A percentile compares a stretch with the other conserved stretches of the same genome.
These are phyloP conservation scores for Fusarium nygamai DNA, from an alignment of 2,329 filamentous ascomycete species.

Conservation along the genomic window DNA sequence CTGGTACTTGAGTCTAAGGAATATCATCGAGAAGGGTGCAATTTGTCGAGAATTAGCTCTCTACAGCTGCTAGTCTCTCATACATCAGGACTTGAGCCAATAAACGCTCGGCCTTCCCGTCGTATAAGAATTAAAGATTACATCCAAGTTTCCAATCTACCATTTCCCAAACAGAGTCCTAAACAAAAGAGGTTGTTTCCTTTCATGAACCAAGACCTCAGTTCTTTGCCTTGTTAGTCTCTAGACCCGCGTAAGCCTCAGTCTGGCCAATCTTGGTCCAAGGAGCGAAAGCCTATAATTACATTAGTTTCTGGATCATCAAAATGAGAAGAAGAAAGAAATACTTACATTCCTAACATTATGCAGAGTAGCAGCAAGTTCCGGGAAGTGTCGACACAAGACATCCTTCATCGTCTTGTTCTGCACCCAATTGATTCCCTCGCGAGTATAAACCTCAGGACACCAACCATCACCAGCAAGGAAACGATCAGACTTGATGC, in stretches of 20 bases:
- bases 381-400: slow-evolving; percentile 21
- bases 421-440: slow-evolving; percentile 26
- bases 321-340: fast-evolving
- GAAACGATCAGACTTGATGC: slow-evolving; percentile 27
- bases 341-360: slow-evolving; percentile 11
- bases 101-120: background rate
- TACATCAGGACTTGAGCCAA: fast-evolving
- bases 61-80: fast-evolving
- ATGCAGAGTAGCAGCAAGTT: slow-evolving; percentile 13
- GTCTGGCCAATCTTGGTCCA: slow-evolving; percentile 27
- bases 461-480: slow-evolving; percentile 24
- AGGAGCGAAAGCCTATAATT: slow-evolving; percentile 14
- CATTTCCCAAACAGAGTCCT: fast-evolving
- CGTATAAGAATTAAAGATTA: too few relatives aligned
- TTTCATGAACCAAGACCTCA: background rate
- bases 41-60: fast-evolving
- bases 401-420: slow-evolving; percentile 28
- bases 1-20: fast-evolving
- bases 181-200: fast-evolving
- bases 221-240: slow-evolving; percentile 13
- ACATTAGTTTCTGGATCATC: background rate
- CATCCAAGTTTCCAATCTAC: too few relatives aligned
- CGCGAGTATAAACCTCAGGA: slow-evolving; percentile 21
- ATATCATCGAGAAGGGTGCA: fast-evolving
- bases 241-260: background rate